Percentiles rank a stretch among this genome's conserved stretches.
phyloP scores from a whole-genome alignment of 306 rosid species.

The Myrica gale region DNA sequence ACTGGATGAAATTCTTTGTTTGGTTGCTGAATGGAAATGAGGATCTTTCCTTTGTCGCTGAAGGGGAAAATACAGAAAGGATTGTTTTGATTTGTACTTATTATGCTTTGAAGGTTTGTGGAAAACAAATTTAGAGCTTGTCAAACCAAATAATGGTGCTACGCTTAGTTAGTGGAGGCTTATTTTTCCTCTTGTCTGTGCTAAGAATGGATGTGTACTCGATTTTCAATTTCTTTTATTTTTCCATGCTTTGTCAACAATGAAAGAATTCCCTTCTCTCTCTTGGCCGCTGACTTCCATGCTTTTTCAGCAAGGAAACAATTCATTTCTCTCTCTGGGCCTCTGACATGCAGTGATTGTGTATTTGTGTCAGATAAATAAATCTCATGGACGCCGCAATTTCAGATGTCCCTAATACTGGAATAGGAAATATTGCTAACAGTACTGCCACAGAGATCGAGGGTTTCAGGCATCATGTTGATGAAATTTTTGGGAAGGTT shows the following conservation, averaged over 20 bases:
- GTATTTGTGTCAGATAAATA: slow-evolving; percentile 38
- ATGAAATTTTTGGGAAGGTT: slow-evolving; percentile 49
- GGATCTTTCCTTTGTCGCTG: no score
- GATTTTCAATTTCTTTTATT: neutral
- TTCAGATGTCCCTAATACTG: slow-evolving; percentile 27
- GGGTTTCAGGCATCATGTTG: slow-evolving; percentile 48
- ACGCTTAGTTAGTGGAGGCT: neutral
- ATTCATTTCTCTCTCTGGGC: neutral
- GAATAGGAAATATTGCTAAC: slow-evolving; percentile 18
- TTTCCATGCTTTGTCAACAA: neutral
- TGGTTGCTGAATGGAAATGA: neutral
- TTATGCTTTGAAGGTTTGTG: neutral
- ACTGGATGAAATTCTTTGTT: neutral
- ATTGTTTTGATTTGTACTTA: neutral
- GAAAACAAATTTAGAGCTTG: neutral
- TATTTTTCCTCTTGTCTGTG: neutral
- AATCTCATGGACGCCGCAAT: slow-evolving; percentile 39
- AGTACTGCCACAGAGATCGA: slow-evolving; percentile 37
- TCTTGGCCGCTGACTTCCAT: neutral
- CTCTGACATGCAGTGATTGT: neutral
- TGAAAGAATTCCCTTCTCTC: neutral
- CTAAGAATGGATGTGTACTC: neutral
- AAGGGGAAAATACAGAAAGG: no score
- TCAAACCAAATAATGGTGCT: neutral
- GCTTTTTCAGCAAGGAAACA: neutral